phyloP scores from a whole-genome alignment of 1,139 yeast genomes.

The Zhuliangozyma parablackwelliae region DNA sequence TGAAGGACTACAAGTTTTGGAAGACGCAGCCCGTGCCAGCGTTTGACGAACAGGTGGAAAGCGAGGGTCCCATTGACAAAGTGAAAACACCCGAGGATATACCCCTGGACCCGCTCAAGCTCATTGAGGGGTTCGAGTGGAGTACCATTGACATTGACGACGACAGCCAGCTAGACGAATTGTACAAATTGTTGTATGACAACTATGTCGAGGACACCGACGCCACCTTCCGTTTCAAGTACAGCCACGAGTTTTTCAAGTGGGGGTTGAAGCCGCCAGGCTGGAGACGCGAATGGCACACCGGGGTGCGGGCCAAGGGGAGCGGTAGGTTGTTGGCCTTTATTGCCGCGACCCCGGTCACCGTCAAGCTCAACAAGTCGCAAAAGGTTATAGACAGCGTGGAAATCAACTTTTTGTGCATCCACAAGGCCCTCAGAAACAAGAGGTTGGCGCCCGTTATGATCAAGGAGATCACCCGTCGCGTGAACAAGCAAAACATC shows the following conservation, averaged over 20 bases:
- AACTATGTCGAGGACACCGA: slow-evolving; percentile 94
- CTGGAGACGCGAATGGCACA: slow-evolving; percentile 83
- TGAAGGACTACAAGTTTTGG: slow-evolving; percentile 96
- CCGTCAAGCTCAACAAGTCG: slow-evolving; percentile 54
- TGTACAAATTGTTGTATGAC: slow-evolving; percentile 74
- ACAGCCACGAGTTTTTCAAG: slow-evolving; percentile 73
- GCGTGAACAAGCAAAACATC: slow-evolving; percentile 76
- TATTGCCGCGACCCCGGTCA: slow-evolving; percentile 85
- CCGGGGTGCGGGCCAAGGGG: slow-evolving; percentile 82
- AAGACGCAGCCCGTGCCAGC: slow-evolving; percentile 92
- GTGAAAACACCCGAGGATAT: slow-evolving; percentile 67
- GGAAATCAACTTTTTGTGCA: slow-evolving; percentile 89
- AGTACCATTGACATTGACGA: slow-evolving; percentile 65
- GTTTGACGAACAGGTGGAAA: slow-evolving; percentile 59
- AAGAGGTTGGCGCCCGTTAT: slow-evolving; percentile 91
- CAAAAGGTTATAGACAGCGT: slow-evolving; percentile 56
- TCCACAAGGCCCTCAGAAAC: slow-evolving; percentile 90
- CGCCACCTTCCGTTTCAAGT: slow-evolving; percentile 87
- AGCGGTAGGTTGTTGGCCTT: slow-evolving; percentile 83
- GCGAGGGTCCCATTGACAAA: slow-evolving; percentile 82
- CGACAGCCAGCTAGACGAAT: slow-evolving; percentile 59
- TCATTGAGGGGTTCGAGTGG: slow-evolving; percentile 86
- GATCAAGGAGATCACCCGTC: slow-evolving; percentile 89
- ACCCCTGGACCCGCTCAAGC: slow-evolving; percentile 62
- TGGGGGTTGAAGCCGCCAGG: slow-evolving; percentile 98